Percentiles rank a stretch among this genome's conserved stretches.
phyloP scores from a whole-genome alignment of 257 asterid species.

The Petrea volubilis region DNA sequence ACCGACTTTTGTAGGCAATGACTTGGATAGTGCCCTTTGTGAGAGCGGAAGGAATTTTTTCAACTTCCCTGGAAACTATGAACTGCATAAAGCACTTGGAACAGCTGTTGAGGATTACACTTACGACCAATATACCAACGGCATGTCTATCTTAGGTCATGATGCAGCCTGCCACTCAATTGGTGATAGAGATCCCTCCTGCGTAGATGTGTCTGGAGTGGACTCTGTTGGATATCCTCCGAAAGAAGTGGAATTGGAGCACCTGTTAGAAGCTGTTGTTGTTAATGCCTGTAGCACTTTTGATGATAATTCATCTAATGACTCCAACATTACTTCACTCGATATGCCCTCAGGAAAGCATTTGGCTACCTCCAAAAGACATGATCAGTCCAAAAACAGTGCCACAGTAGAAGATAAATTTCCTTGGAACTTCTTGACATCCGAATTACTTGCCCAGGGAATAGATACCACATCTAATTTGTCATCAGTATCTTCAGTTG shows the following conservation, averaged over 20 bases:
- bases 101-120: constrained; percentile 26
- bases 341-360: constrained; percentile 25
- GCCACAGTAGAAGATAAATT: constrained; percentile 31
- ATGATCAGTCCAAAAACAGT: constrained; percentile 29
- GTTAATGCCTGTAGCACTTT: constrained; percentile 33
- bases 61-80: constrained; percentile 46
- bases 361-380: constrained; percentile 33
- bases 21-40: constrained; percentile 29
- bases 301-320: constrained; percentile 40
- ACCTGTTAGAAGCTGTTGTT: constrained; percentile 45
- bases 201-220: constrained; percentile 29
- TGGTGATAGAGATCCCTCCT: constrained; percentile 26
- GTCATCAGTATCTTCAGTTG: constrained; percentile 49
- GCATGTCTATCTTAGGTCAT: constrained; percentile 29
- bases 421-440: constrained; percentile 43
- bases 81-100: constrained; percentile 52
- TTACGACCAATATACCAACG: constrained; percentile 18
- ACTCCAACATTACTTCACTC: constrained; percentile 35
- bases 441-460: constrained; percentile 27
- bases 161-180: constrained; percentile 26
- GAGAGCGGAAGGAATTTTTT: constrained; percentile 30
- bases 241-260: constrained; percentile 37
- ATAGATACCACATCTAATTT: constrained; percentile 20
- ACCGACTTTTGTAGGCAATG: constrained; percentile 16
- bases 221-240: constrained; percentile 35